Percentiles rank a stretch among this genome's conserved stretches.
phyloP scores from a whole-genome alignment of 2,329 filamentous ascomycete species.

The Aspergillus ochraceus region DNA sequence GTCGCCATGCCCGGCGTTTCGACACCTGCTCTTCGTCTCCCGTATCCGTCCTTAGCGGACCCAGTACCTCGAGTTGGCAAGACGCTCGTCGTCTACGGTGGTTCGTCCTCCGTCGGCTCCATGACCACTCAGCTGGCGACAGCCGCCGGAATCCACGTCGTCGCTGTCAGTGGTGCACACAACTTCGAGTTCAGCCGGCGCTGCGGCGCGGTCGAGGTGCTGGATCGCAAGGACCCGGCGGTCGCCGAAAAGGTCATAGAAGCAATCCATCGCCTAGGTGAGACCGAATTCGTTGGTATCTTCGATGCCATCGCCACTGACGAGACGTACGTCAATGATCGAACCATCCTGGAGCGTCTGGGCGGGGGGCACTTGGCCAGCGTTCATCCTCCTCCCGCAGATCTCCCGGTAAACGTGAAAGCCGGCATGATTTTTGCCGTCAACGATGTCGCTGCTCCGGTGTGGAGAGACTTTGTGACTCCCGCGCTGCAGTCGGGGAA shows the following conservation, averaged over 20 bases:
- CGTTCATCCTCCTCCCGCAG: slow-evolving; percentile 8
- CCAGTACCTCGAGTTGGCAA: slow-evolving; percentile 20
- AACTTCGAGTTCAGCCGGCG: slow-evolving; percentile 37
- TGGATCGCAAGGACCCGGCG: slow-evolving; percentile 38
- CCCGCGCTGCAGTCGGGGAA: slow-evolving; percentile 27
- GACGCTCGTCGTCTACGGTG: slow-evolving; percentile 47
- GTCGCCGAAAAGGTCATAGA: slow-evolving; percentile 29
- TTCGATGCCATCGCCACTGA: slow-evolving; percentile 10
- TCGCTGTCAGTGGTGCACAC: slow-evolving; percentile 38
- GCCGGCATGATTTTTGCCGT: slow-evolving; percentile 14
- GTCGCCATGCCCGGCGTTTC: slow-evolving; percentile 17
- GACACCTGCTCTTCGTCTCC: slow-evolving; percentile 22
- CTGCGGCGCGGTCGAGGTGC: slow-evolving; percentile 37
- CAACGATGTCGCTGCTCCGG: slow-evolving; percentile 23
- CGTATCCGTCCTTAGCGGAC: slow-evolving; percentile 16
- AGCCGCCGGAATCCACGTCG: slow-evolving; percentile 40
- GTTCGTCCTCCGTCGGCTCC: slow-evolving; percentile 45
- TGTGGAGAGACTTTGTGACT: slow-evolving; percentile 31
- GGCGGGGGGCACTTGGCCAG: slow-evolving; percentile 12
- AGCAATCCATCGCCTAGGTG: slow-evolving; percentile 15
- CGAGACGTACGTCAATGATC: slow-evolving; percentile 3
- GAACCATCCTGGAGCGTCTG: slow-evolving; percentile 10
- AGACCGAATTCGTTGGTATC: slow-evolving; percentile 8
- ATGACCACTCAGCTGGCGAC: slow-evolving; percentile 44
- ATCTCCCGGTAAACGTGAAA: slow-evolving; percentile 5